phyloP scores from a whole-genome alignment of 2,329 filamentous ascomycete species.

The Fusarium euwallaceae region DNA sequence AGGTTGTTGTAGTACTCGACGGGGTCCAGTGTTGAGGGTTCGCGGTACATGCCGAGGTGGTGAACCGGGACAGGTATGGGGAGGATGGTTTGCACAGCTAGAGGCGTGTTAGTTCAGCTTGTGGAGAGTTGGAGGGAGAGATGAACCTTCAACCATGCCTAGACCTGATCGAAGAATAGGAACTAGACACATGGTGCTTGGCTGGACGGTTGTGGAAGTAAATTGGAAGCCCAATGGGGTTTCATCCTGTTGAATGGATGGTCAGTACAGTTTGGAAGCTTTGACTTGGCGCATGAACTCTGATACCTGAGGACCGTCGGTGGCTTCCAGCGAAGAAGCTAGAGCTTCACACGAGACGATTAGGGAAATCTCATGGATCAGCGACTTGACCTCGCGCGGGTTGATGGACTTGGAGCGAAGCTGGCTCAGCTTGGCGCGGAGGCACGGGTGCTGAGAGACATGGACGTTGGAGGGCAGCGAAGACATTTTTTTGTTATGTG shows the following conservation, averaged over 20 bases:
- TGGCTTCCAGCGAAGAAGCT: conserved; percentile 69
- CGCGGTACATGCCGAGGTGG: conserved; percentile 94
- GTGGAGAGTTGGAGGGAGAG: not conserved
- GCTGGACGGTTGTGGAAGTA: conserved; percentile 72
- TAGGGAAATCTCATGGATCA: conserved; percentile 88
- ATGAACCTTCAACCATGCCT: conserved; percentile 85
- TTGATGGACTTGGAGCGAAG: conserved; percentile 80
- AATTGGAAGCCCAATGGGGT: conserved; percentile 86
- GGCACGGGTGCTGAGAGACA: conserved; percentile 87
- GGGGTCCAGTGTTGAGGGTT: conserved; percentile 86
- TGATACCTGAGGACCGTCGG: conserved; percentile 73
- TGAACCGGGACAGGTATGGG: conserved; percentile 85
- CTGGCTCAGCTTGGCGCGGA: conserved; percentile 89
- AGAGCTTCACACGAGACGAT: conserved; percentile 89
- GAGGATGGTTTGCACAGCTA: conserved; percentile 85
- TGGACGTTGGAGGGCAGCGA: conserved; percentile 74
- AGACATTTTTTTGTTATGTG: conserved; percentile 46
- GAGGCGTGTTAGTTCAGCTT: conserved; percentile 18
- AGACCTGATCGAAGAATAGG: conserved; percentile 94
- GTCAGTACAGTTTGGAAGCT: not conserved
- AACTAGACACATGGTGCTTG: conserved; percentile 81
- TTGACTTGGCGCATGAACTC: not conserved
- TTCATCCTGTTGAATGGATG: conserved; percentile 67
- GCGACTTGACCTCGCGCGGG: conserved; percentile 80
- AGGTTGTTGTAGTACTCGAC: conserved; percentile 99